Evolutionary conservation across 345 rosid species (phyloP), one percentile per base, ranked within the genome.

Genomic region (Carallia pectinifolia): DNA sequence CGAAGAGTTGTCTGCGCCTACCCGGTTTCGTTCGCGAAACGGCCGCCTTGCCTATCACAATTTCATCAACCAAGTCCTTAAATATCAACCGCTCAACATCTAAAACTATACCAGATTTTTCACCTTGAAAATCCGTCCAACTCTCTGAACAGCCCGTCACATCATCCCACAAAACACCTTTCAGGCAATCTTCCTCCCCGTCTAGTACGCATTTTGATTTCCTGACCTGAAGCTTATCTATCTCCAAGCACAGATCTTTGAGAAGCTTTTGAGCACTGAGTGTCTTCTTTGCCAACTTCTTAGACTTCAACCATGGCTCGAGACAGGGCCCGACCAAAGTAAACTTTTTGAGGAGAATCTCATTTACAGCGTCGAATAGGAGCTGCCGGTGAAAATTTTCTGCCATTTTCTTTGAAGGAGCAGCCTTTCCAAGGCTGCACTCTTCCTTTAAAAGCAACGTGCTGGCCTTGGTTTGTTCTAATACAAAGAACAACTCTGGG

Each of bases 391-490:
- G 90, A 71, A 70, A 81, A 71, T 81, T 94, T 83, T 86, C 89
- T 2, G 50, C 69, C 64, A 83, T 79, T 17, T 72, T 65, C 82
- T 76, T 86, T 61, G 82, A 75, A 50, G 50, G 55, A 47, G 69
- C 36, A 64, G 50, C 63, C 75, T 79, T 85, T 71, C 38, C 69
- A 2, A 71, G 68, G 64, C 18, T 68, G 66, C 70, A 70, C 69
- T 84, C 94, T 76, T 88, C 87, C 68, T 81, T 86, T 19, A 70
- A 73, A 53, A 65, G 71, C 53, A 81, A 72, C 59, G 79, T 79
- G 67, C 87, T 87, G 73, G 84, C 83, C 61, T 89, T 89, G 39
- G 97, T 94, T 75, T 91, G 97, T 82, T 94, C 98, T 76, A 94
- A 83, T 78, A 94, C 97, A 62, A 74, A 80, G 80, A 94, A 94